Conservation (phyloP, 1,139 yeast species). For the Hyphopichia pseudoburtonii region DNA sequence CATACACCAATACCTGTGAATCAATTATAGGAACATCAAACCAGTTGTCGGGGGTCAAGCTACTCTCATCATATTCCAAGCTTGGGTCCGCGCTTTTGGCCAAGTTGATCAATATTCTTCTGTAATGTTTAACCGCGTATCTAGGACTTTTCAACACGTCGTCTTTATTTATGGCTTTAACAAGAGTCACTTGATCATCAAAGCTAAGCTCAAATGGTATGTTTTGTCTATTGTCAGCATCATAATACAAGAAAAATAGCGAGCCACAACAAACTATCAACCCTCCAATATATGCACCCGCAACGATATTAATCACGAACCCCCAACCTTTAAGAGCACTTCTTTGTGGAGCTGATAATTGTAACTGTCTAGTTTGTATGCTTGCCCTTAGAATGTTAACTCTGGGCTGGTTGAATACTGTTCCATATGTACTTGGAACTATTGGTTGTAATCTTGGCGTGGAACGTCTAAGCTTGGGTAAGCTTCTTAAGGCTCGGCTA, state of each 20-base stretch:
- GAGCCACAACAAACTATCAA: slow-evolving; percentile 39
- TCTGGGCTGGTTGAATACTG: too few relatives aligned
- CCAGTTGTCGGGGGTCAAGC: slow-evolving; percentile 17
- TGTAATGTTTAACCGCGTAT: slow-evolving; percentile 46
- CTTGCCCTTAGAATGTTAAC: too few relatives aligned
- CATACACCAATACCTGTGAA: slow-evolving; percentile 28
- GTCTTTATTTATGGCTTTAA: slow-evolving; percentile 47
- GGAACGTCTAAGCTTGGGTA: not conserved
- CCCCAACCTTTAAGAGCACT: slow-evolving; percentile 33
- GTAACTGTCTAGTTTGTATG: not conserved
- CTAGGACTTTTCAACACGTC: slow-evolving; percentile 45
- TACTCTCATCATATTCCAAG: slow-evolving; percentile 24
- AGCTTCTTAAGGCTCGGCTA: slow-evolving; percentile 1
- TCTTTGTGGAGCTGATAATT: slow-evolving; percentile 17
- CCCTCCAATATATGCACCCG: slow-evolving; percentile 48
- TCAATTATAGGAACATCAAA: slow-evolving; percentile 37
- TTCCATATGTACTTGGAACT: too few relatives aligned
- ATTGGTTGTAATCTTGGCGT: too few relatives aligned
- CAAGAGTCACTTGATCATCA: slow-evolving; percentile 36
- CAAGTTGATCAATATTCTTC: slow-evolving; percentile 37
- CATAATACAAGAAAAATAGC: slow-evolving; percentile 40
- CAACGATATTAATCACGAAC: slow-evolving; percentile 33
- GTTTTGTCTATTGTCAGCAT: slow-evolving; percentile 40
- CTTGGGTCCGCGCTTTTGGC: slow-evolving; percentile 30
- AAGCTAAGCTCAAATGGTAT: slow-evolving; percentile 42